A percentile compares a stretch with the other conserved stretches of the same genome.
phyloP scores from a whole-genome alignment of 2,329 filamentous ascomycete species.

The Colletotrichum sublineola region DNA sequence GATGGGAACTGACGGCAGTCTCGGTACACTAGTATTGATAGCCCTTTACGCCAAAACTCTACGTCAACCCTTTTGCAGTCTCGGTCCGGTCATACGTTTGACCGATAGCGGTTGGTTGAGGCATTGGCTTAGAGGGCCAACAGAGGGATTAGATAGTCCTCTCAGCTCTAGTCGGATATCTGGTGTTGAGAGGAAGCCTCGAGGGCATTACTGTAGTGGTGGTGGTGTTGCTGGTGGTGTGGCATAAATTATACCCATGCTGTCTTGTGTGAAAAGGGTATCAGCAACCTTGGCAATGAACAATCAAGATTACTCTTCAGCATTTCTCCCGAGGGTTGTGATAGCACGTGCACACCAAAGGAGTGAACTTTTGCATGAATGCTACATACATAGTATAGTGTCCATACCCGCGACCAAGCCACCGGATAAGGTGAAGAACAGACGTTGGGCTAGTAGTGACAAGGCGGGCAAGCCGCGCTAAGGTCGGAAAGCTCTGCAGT shows the following conservation, averaged over 20 bases:
- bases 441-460: conserved; percentile 20
- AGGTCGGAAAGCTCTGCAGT: conserved; percentile 22
- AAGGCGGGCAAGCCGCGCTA: conserved; percentile 20
- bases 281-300: conserved; percentile 21
- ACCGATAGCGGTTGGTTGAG: conserved; percentile 28
- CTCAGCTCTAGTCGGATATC: conserved; percentile 53
- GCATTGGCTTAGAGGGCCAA: conserved; percentile 51
- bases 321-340: neutral
- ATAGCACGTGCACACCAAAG: neutral
- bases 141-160: conserved; percentile 66
- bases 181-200: conserved; percentile 37
- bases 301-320: neutral
- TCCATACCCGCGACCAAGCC: conserved; percentile 6
- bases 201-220: neutral
- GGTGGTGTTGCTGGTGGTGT: conserved; percentile 5
- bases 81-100: conserved; percentile 10
- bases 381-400: neutral
- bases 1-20: conserved; percentile 17
- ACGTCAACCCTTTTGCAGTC: conserved; percentile 2
- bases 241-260: conserved; percentile 38
- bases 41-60: conserved; percentile 11
- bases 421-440: conserved; percentile 8
- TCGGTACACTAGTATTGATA: conserved; percentile 32
- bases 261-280: conserved; percentile 28
- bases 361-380: conserved; percentile 3